Conservation (phyloP, 805 yeast species). For the Danielia oregonensis region DNA sequence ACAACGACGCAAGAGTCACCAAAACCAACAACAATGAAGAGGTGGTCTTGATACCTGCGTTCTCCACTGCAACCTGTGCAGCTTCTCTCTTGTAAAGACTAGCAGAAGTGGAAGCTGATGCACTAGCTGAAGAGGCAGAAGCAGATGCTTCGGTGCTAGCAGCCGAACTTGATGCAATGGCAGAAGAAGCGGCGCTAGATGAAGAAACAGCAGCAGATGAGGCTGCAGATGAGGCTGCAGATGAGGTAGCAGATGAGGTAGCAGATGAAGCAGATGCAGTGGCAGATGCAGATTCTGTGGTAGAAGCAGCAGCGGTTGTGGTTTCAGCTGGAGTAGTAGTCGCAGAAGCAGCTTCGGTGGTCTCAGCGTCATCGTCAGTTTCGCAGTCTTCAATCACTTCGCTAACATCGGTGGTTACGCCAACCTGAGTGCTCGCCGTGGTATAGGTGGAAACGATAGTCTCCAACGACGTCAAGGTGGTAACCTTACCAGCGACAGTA, state of each 20-base stretch:
- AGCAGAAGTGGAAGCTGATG: too few relatives aligned
- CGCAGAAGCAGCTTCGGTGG: not conserved
- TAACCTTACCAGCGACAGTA: slow-evolving; percentile 11
- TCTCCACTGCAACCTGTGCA: too few relatives aligned
- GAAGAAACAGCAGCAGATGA: not conserved
- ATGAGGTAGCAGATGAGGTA: not conserved
- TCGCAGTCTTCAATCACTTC: slow-evolving; percentile 12
- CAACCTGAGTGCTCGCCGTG: slow-evolving; percentile 2
- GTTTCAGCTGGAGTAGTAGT: slow-evolving; percentile 2
- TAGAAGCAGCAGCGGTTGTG: slow-evolving; percentile 3
- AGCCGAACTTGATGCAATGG: not conserved
- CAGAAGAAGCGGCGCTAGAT: not conserved
- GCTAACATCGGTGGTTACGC: slow-evolving; percentile 6
- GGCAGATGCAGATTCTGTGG: not conserved
- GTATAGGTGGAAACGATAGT: slow-evolving; percentile 11
- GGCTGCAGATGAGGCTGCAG: not conserved
- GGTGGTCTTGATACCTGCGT: not conserved
- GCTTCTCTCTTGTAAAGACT: too few relatives aligned
- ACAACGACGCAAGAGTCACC: not conserved
- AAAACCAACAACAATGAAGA: not conserved
- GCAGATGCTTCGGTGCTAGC: not conserved
- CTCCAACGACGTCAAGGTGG: slow-evolving; percentile 7
- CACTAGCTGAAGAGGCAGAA: not conserved
- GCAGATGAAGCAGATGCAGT: not conserved
- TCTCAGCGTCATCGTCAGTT: slow-evolving; percentile 12